Evolutionary conservation across 805 yeast genomes (phyloP).

Genomic region (Diddensiella santjacobensis): DNA sequence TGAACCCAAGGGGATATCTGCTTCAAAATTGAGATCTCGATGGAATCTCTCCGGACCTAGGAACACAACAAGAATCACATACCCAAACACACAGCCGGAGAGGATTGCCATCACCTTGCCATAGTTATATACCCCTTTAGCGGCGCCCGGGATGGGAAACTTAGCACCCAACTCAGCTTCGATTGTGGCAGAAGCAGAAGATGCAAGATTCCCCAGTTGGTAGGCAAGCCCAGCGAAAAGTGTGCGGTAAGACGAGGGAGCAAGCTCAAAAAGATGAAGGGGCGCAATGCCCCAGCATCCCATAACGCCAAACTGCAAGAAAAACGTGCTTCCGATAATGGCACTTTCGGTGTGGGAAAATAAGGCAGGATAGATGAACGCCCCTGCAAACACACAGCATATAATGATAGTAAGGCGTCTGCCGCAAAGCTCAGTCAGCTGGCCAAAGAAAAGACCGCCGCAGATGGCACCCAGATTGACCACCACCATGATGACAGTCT

Average conservation of each 20-base stretch:
- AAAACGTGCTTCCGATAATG: slow-evolving; percentile 56
- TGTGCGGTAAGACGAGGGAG: slow-evolving; percentile 63
- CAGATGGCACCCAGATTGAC: slow-evolving; percentile 62
- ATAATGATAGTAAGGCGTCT: slow-evolving; percentile 53
- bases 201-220: slow-evolving; percentile 68
- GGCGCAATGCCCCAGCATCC: slow-evolving; percentile 74
- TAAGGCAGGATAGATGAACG: slow-evolving; percentile 58
- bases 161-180: slow-evolving; percentile 55
- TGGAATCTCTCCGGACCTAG: slow-evolving; percentile 50
- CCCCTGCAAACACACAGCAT: slow-evolving; percentile 51
- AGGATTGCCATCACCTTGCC: slow-evolving; percentile 65
- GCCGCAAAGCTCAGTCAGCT: slow-evolving; percentile 54
- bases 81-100: slow-evolving; percentile 59
- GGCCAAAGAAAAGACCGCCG: slow-evolving; percentile 61
- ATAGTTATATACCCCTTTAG: slow-evolving; percentile 46
- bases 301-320: slow-evolving; percentile 59
- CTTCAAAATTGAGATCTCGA: slow-evolving; percentile 5
- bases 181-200: slow-evolving; percentile 68
- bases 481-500: slow-evolving; percentile 57
- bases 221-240: slow-evolving; percentile 60
- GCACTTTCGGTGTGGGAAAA: slow-evolving; percentile 39
- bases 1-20: not conserved
- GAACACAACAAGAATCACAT: slow-evolving; percentile 43
- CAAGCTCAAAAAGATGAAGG: slow-evolving; percentile 58
- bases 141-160: slow-evolving; percentile 47